These are phyloP conservation scores for Verruconis gallopava DNA, from an alignment of 2,329 filamentous ascomycete genomes.

Conservation along the genomic window DNA sequence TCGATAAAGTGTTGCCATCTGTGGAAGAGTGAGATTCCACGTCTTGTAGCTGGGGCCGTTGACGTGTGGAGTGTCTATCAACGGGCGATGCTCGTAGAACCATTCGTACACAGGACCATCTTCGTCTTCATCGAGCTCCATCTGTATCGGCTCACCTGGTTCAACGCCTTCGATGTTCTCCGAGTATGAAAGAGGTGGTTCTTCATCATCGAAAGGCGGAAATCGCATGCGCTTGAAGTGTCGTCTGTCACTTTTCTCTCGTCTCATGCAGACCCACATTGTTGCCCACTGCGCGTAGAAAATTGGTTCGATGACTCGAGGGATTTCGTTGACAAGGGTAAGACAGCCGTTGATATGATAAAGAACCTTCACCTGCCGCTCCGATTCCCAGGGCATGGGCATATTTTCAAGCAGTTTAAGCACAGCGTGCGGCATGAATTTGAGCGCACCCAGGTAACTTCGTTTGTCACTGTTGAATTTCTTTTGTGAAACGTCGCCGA, in stretches of 20 bases:
- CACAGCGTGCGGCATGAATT: constrained; percentile 98
- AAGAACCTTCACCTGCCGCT: constrained; percentile 89
- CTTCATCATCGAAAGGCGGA: constrained; percentile 95
- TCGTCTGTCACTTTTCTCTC: constrained; percentile 89
- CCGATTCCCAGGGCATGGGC: constrained; percentile 99
- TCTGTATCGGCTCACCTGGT: constrained; percentile 91
- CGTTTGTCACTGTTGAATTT: constrained; percentile 98
- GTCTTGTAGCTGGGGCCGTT: constrained; percentile 94
- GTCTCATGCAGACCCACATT: constrained; percentile 98
- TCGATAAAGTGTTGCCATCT: constrained; percentile 93
- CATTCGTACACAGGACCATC: constrained; percentile 86
- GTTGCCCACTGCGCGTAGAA: constrained; percentile 98
- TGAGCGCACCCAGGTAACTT: constrained; percentile 90
- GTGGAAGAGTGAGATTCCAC: constrained; percentile 85
- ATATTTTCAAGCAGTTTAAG: constrained; percentile 97
- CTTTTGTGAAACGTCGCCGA: constrained; percentile 97
- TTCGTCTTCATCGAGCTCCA: constrained; percentile 92
- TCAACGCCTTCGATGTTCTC: constrained; percentile 99
- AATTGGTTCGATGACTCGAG: constrained; percentile 91
- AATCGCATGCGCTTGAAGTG: constrained; percentile 99
- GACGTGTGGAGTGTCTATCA: constrained; percentile 83
- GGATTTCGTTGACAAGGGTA: constrained; percentile 92
- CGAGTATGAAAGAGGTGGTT: constrained; percentile 92
- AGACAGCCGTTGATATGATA: constrained; percentile 98
- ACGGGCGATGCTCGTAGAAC: constrained; percentile 91